Evolutionary conservation across 2,329 filamentous ascomycete species (phyloP), one percentile per base, ranked within the genome.

Genomic region (Nakataea oryzae): DNA sequence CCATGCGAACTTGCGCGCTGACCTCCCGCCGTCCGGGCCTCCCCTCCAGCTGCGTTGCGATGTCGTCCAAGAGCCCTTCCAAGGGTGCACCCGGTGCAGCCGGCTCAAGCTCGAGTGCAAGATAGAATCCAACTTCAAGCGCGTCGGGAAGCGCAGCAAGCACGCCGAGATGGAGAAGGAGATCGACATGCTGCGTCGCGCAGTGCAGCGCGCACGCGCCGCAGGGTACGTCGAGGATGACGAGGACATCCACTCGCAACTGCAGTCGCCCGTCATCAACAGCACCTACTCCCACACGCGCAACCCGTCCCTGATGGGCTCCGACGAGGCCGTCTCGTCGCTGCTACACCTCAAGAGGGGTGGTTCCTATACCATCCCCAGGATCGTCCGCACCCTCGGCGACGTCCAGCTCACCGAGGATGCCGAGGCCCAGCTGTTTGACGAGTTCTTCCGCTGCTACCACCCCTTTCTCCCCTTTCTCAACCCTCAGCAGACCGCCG

Each of bases 151-250:
- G 78, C 84, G 90, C 55, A 89, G 86, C 66, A 89, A 90, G 72
- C 89, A 93, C 74, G 89, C 89, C 69, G 90, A 93, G 75, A 93
- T 93, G 89, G 89, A 91, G 72, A 89, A 86, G 75, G 88, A 93
- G 74, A 90, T 93, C 69, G 88, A 90, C 63, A 84, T 79, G 65
- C 75, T 88, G 66, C 83, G 86, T 60, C 81, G 85, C 57, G 84
- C 80, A 68, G 79, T 89, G 64, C 76, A 83, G 62, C 79, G 81
- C 65, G 86, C 87, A 63, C 80, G 84, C 68, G 69, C 79, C 26
- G 82, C 86, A 68, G 85, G 86, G 63, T 87, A 79, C 66, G 69
- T 78, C 17, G 67, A 82, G 26, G 81, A 82, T 13, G 78, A 85
- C 56, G 81, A 84, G 61, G 71, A 74, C 55, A 70, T 79, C 57